Base-by-base conservation (phyloP, 1,284 basidiomycete species). In the Leccinum fallax region DNA sequence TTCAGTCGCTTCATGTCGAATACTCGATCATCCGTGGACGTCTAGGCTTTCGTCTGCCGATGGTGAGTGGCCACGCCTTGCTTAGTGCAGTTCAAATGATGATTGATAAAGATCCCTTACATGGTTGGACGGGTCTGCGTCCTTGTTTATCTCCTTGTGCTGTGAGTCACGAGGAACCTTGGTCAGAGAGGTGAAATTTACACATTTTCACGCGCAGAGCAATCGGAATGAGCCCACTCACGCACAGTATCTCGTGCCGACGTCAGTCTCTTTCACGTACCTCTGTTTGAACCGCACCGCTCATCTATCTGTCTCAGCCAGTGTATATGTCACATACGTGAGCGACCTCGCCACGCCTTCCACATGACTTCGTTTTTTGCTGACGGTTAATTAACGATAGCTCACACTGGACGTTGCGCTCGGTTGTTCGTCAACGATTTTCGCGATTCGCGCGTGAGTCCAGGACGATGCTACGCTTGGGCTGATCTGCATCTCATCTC, bases 401-500 rank as follows among this genome's bases (percentile, higher is more conserved):
- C 8, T 59, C 1, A 7, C 28, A 3, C 60, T 40, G 8, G 30
- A 32, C 43, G 19, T 61, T 5, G 38, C 61, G 15, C 10, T 75
- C 5, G 71, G 57, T 13, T 72, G 71, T 54, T 62, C 66, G 15
- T 69, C 71, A 0, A 60, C 51, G 2, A 74, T 62, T 48, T 58
- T 72, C 38, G 54, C 66, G 65, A 66, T 72, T 58, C 72, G 73
- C 61, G 61, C 71, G 73, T 72, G 59, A 34, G 70, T 58, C 32
- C 16, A 21, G 2, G 9, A 16, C 7, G 11, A 51, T 51, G 13
- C 16, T 5, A 51, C 10, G 4, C n/a, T 19, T 8, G 6, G 2
- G 13, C 7, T 11, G 3, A 43, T 11, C 2, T 28, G 15, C 13
- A 30, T 15, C 59, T 59, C 19, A 55, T n/a, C 5, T 9, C 16